phyloP scores from a whole-genome alignment of 768 basidiomycete species.

The Trametes villosa region DNA sequence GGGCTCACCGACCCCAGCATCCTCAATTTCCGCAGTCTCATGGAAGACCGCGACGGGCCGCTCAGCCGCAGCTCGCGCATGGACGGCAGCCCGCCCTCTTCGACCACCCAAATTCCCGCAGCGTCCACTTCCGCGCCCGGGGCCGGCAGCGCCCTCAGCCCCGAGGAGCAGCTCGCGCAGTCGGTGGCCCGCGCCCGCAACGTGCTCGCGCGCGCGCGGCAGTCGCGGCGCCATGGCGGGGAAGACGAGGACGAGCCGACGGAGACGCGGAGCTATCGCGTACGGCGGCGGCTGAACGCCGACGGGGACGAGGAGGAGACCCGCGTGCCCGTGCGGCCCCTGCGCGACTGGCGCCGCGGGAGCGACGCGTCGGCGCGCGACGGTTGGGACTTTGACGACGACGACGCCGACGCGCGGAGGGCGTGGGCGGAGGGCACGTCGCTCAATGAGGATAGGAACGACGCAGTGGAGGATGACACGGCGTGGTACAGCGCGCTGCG shows the following conservation, averaged over 20 bases:
- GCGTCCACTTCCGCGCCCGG: background rate
- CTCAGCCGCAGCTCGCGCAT: background rate
- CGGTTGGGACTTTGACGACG: background rate
- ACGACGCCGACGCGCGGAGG: background rate
- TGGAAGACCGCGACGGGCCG: no score
- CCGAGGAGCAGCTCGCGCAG: background rate
- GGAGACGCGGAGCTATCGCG: slow-evolving; percentile 18
- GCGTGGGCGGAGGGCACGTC: background rate
- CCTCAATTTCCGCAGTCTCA: no score
- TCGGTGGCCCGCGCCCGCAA: background rate
- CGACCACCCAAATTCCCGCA: background rate
- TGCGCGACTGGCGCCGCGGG: background rate
- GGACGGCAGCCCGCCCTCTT: background rate
- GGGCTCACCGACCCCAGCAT: no score
- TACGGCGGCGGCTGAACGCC: slow-evolving; percentile 22
- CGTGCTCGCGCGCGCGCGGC: background rate
- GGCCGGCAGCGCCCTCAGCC: background rate
- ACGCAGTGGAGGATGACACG: no score
- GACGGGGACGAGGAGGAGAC: slow-evolving; percentile 24
- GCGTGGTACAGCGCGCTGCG: no score
- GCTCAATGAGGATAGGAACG: background rate
- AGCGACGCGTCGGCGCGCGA: no score
- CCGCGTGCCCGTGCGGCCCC: background rate
- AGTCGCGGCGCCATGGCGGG: background rate
- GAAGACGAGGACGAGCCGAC: slow-evolving; percentile 3